Percentiles rank a stretch among this genome's conserved stretches.
Conservation (phyloP, 139 green algal genomes). For the Chlamydomonas incerta region DNA sequence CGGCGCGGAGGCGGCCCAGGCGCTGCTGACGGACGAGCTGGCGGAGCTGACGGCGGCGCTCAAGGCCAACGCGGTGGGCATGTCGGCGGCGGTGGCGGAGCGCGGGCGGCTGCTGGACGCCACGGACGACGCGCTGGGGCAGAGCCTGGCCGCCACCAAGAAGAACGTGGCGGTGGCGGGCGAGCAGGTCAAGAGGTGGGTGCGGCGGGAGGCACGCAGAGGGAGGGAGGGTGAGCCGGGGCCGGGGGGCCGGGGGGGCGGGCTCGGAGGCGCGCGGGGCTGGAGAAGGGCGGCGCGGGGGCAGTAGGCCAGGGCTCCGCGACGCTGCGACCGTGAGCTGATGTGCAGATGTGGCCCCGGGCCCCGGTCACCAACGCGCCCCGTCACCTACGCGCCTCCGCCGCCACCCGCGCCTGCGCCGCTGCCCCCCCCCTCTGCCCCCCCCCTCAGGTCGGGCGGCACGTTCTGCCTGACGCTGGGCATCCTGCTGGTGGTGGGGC, state of each 20-base stretch:
- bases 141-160: slow-evolving; percentile 48
- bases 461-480: slow-evolving; percentile 57
- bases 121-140: slow-evolving; percentile 43
- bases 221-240: no score
- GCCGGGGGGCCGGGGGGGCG: no score
- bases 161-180: slow-evolving; percentile 47
- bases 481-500: slow-evolving; percentile 56
- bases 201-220: no score
- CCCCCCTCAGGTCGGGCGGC: slow-evolving; percentile 28
- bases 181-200: slow-evolving; percentile 59
- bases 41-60: slow-evolving; percentile 51
- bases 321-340: no score
- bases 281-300: no score
- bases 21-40: slow-evolving; percentile 57
- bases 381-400: no score
- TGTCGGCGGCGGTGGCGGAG: slow-evolving; percentile 45
- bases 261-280: no score
- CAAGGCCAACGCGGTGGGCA: slow-evolving; percentile 46
- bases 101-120: slow-evolving; percentile 60
- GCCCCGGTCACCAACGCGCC: no score
- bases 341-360: no score
- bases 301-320: no score
- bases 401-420: no score
- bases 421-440: no score
- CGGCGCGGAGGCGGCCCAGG: slow-evolving; percentile 53